phyloP scores from a whole-genome alignment of 164 flowering plant genomes.

The Liquidambar formosana region DNA sequence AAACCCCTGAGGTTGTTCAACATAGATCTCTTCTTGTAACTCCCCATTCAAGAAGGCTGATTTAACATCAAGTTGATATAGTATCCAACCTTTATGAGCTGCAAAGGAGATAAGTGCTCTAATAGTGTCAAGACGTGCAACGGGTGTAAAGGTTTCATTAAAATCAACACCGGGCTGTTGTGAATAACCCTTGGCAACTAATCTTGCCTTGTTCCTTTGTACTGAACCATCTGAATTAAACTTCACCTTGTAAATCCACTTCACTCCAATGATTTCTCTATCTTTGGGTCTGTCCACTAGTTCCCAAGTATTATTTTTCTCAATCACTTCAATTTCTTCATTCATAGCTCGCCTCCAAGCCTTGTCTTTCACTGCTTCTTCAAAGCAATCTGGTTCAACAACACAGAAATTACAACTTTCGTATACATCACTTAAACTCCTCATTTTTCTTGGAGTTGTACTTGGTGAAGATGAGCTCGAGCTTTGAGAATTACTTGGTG shows the following conservation, averaged over 20 bases:
- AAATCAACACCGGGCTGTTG: slow-evolving; percentile 13
- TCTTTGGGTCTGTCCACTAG: slow-evolving; percentile 1
- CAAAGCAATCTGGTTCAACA: background rate
- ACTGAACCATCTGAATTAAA: background rate
- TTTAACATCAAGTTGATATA: slow-evolving; percentile 19
- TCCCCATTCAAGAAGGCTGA: slow-evolving; percentile 19
- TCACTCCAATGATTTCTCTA: slow-evolving; percentile 5
- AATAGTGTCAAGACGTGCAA: slow-evolving; percentile 14
- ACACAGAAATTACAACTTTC: background rate
- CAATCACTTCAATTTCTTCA: slow-evolving; percentile 1
- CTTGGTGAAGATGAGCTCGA: too few species aligned
- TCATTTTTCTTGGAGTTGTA: slow-evolving; percentile 1
- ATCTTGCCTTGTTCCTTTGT: slow-evolving; percentile 2
- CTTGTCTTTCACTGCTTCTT: background rate
- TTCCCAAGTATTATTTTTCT: slow-evolving; percentile 4
- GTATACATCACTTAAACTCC: background rate
- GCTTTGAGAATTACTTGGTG: too few species aligned
- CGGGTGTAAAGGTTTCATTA: slow-evolving; percentile 17
- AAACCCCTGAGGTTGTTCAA: background rate
- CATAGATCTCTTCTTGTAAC: slow-evolving; percentile 4
- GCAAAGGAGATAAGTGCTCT: slow-evolving; percentile 7
- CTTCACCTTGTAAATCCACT: slow-evolving; percentile 13
- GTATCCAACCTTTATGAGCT: slow-evolving; percentile 10
- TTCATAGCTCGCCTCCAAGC: background rate
- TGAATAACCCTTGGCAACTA: slow-evolving; percentile 14